phyloP scores from a whole-genome alignment of 768 basidiomycete species.

The Pulveroboletus sp. region DNA sequence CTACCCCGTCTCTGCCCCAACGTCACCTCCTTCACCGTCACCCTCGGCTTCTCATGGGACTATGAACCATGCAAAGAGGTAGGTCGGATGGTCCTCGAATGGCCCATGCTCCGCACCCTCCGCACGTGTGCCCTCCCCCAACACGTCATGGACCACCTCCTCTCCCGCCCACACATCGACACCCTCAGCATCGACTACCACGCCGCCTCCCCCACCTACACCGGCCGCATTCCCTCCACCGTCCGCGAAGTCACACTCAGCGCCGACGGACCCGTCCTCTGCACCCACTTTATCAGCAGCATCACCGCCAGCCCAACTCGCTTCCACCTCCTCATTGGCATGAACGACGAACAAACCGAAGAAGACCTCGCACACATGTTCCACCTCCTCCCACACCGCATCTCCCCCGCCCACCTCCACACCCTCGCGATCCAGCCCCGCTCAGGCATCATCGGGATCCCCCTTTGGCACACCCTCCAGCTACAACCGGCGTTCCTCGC shows the following conservation, averaged over 20 bases:
- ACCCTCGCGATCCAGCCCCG: constrained; percentile 7
- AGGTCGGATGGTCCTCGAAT: constrained; percentile 15
- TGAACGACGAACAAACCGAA: constrained; percentile 1
- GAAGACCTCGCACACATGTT: constrained; percentile 6
- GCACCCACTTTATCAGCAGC: constrained; percentile 8
- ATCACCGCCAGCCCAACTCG: constrained; percentile 11
- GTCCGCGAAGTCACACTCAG: constrained; percentile 12
- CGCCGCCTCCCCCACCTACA: constrained; percentile 4
- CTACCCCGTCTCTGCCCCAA: constrained; percentile 18
- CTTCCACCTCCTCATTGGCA: constrained; percentile 6
- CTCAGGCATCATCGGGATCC: neutral
- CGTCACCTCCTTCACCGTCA: constrained; percentile 16
- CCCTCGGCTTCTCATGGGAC: constrained; percentile 7
- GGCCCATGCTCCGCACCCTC: constrained; percentile 10
- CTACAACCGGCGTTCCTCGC: constrained; percentile 4
- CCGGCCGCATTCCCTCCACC: constrained; percentile 11
- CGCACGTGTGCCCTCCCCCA: constrained; percentile 12
- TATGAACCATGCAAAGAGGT: constrained; percentile 8
- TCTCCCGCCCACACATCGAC: neutral
- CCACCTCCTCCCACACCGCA: constrained; percentile 5
- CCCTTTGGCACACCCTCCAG: neutral
- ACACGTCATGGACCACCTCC: constrained; percentile 12
- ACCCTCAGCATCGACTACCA: constrained; percentile 13
- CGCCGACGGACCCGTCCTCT: neutral
- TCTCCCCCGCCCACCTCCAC: constrained; percentile 8